These are phyloP conservation scores for Pythium angustatum DNA, from an alignment of 352 stramenopile species.

Conservation along the genomic window DNA sequence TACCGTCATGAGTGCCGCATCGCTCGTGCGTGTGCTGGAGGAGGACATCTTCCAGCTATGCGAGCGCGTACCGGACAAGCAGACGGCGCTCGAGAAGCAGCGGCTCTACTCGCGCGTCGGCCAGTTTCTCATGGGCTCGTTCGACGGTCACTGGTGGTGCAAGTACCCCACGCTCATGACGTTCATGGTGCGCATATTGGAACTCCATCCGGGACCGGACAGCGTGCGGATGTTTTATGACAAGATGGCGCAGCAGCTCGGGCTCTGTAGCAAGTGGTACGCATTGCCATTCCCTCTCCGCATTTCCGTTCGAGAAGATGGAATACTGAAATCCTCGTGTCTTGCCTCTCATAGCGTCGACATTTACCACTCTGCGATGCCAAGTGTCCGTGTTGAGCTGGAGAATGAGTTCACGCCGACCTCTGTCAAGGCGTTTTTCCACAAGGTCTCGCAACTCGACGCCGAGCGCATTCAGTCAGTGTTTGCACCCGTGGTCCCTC, in stretches of 20 bases:
- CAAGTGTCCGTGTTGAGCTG: constrained; percentile 69
- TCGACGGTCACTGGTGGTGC: constrained; percentile 84
- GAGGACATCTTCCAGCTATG: constrained; percentile 44
- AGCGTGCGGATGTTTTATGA: constrained; percentile 79
- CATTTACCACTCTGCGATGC: constrained; percentile 77
- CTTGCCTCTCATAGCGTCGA: constrained; percentile 83
- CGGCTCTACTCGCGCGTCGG: constrained; percentile 74
- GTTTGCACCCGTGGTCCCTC: constrained; percentile 28
- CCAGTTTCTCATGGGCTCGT: constrained; percentile 70
- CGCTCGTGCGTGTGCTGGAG: constrained; percentile 43
- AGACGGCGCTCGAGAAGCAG: constrained; percentile 59
- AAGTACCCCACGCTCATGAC: constrained; percentile 76
- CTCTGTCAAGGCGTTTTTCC: constrained; percentile 78
- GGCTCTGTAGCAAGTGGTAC: constrained; percentile 67
- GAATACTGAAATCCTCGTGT: no score
- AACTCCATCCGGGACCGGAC: constrained; percentile 69
- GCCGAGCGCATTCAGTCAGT: constrained; percentile 62
- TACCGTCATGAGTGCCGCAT: constrained; percentile 40
- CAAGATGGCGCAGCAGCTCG: constrained; percentile 66
- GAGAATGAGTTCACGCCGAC: constrained; percentile 75
- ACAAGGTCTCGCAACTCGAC: constrained; percentile 73
- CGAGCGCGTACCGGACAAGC: constrained; percentile 31
- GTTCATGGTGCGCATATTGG: constrained; percentile 87
- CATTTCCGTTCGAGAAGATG: no score
- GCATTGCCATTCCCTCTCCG: no score